These are phyloP conservation scores for Colletotrichum phormii DNA, from an alignment of 2,329 filamentous ascomycete species.

Conservation along the genomic window DNA sequence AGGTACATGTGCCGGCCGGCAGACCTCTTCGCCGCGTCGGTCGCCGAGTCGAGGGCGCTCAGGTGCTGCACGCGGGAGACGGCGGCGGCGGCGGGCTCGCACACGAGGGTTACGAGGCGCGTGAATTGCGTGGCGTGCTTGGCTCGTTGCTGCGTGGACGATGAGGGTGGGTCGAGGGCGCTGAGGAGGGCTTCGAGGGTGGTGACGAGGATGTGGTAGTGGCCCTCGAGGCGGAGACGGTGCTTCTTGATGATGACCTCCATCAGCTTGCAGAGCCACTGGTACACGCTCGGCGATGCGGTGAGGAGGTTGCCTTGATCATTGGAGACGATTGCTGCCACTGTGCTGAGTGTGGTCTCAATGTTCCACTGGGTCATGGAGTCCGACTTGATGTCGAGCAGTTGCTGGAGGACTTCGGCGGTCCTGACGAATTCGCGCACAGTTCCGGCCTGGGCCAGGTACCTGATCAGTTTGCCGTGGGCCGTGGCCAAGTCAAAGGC, in stretches of 20 bases:
- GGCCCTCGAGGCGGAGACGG: constrained; percentile 70
- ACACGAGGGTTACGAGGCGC: constrained; percentile 68
- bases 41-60: constrained; percentile 67
- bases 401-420: constrained; percentile 54
- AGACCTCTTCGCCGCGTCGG: constrained; percentile 69
- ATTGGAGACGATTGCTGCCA: constrained; percentile 48
- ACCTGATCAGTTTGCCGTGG: constrained; percentile 54
- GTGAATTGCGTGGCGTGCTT: constrained; percentile 63
- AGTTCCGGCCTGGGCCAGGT: constrained; percentile 45
- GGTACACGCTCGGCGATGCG: constrained; percentile 53
- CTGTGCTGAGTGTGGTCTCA: constrained; percentile 61
- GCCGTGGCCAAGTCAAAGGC: constrained; percentile 53
- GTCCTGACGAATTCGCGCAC: constrained; percentile 50
- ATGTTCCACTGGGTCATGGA: constrained; percentile 70
- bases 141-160: constrained; percentile 38
- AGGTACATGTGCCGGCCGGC: constrained; percentile 73
- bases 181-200: constrained; percentile 67
- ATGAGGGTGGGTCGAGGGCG: constrained; percentile 59
- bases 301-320: constrained; percentile 40
- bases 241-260: constrained; percentile 70
- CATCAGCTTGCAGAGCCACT: constrained; percentile 63
- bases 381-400: constrained; percentile 63
- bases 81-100: constrained; percentile 68
- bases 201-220: constrained; percentile 68
- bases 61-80: constrained; percentile 60